A percentile compares a stretch with the other conserved stretches of the same genome.
These are phyloP conservation scores for Arctium lappa DNA, from an alignment of 129 eudicot genomes.

Conservation along the genomic window DNA sequence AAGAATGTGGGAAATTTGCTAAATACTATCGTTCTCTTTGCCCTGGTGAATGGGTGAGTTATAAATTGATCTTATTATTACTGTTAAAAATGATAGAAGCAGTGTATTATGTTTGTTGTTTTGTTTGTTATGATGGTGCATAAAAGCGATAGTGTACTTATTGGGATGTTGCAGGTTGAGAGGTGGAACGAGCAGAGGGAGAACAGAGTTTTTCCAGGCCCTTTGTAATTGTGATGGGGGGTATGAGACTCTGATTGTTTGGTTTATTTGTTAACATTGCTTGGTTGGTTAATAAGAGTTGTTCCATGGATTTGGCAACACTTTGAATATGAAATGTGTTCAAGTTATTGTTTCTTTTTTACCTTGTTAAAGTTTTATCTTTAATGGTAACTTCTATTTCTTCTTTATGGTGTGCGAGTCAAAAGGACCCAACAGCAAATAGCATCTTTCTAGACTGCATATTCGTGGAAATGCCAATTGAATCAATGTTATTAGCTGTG, in stretches of 20 bases:
- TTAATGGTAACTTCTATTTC: background rate
- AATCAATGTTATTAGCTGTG: no score
- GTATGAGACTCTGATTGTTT: background rate
- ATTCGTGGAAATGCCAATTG: no score
- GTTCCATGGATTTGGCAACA: background rate
- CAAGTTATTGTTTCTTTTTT: background rate
- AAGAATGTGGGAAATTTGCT: conserved; percentile 52
- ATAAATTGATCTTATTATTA: background rate
- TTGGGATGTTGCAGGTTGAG: conserved; percentile 46
- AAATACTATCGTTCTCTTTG: conserved; percentile 67
- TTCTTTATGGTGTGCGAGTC: background rate
- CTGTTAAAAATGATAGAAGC: background rate
- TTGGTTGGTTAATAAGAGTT: conserved; percentile 11
- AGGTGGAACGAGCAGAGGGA: conserved; percentile 78
- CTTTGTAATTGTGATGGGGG: conserved; percentile 32
- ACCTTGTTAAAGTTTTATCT: background rate
- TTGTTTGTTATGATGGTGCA: background rate
- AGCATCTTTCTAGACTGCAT: no score
- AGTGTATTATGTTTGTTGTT: background rate
- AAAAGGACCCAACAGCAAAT: no score
- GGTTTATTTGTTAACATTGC: background rate
- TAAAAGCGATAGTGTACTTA: background rate
- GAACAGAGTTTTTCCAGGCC: conserved; percentile 57
- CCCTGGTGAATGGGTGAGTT: conserved; percentile 67
- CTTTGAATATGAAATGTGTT: background rate